Conservation (phyloP, 2,329 filamentous ascomycete genomes). For the Nigrospora sphaerica region DNA sequence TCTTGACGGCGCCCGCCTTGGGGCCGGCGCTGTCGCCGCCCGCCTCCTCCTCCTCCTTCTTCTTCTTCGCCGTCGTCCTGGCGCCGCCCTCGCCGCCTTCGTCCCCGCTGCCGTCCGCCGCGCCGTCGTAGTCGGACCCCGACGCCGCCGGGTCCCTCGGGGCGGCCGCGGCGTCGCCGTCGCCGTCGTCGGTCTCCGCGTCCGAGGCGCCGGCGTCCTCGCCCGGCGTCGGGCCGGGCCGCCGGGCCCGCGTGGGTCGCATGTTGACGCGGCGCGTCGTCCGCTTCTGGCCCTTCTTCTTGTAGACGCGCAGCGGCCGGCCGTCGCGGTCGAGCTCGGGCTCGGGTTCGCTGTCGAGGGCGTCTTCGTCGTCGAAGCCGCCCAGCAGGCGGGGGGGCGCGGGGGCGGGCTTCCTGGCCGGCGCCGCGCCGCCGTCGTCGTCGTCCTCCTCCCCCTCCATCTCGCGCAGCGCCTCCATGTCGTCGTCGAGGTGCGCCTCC, state of each 20-base stretch:
- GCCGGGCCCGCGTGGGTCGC: constrained; percentile 42
- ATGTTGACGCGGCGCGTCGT: constrained; percentile 66
- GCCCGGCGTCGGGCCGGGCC: constrained; percentile 27
- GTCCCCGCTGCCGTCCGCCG: constrained; percentile 25
- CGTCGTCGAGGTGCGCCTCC: constrained; percentile 64
- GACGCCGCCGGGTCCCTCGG: constrained; percentile 13
- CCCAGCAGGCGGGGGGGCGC: constrained; percentile 38
- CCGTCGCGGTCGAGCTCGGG: constrained; percentile 44
- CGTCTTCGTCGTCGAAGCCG: constrained; percentile 56
- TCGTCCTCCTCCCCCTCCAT: constrained; percentile 45
- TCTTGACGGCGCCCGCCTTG: constrained; percentile 40
- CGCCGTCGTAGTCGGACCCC: constrained; percentile 31
- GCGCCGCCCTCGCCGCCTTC: constrained; percentile 24
- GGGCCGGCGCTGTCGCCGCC: constrained; percentile 10
- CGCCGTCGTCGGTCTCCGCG: constrained; percentile 28
- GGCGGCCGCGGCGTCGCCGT: constrained; percentile 19
- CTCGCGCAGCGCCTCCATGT: constrained; percentile 67
- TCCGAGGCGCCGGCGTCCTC: constrained; percentile 24
- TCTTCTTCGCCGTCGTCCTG: constrained; percentile 13
- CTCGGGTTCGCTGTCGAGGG: constrained; percentile 51
- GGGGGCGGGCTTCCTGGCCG: constrained; percentile 2
- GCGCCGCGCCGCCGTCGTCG: constrained; percentile 7
- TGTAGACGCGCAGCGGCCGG: constrained; percentile 57
- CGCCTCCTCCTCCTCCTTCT: constrained; percentile 5
- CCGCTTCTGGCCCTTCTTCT: constrained; percentile 80